Evolutionary conservation across 768 basidiomycete genomes (phyloP), one percentile per base, ranked within the genome.

Genomic region (Tricholoma hemisulphureum): DNA sequence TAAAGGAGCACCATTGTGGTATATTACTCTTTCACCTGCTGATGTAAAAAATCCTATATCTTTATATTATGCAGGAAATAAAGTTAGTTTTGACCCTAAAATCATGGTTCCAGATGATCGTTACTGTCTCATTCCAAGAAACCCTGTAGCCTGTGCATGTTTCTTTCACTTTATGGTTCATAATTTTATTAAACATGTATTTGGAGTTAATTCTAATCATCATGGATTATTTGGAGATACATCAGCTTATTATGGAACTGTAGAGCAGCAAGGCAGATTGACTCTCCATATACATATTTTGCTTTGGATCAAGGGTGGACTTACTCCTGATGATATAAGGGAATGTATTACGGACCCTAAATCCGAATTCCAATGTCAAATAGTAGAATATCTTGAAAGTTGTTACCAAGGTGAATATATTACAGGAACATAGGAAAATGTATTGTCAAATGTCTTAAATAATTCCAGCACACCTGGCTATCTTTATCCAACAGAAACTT

Each of bases 1-100:
- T 34, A 60, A 51, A 28, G 67, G 68, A 6, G 66, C 71, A 9
- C 72, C 72, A 6, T 63, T 60, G 2, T 75, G 73, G 74, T 76
- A 67, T 57, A 63, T 75, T 1, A 76, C 73, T 13, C 45, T 74
- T 24, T 66, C 73, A 0, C 72, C 67, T 3, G 66, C 60, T 2
- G 72, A 77, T 54, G 49, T 43, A 0, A 61, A 61, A 10, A 67
- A 74, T 58, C 74, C 48, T 0, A 56, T 77, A 2, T 69, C 66
- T 16, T 11, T 77, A 6, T 75, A 75, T 53, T 74, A 59, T 67
- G 68, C 72, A 3, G 67, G 58, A 5, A 61, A 51, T 3, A 59
- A 72, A 2, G 50, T 64, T 21, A 58, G 49, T 3, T 72, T 73
- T 51, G 20, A 55, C 1, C 69, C 67, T 13, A 18, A 24, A 31